Conservation (phyloP, 768 basidiomycete genomes). For the Tricholomella constricta region DNA sequence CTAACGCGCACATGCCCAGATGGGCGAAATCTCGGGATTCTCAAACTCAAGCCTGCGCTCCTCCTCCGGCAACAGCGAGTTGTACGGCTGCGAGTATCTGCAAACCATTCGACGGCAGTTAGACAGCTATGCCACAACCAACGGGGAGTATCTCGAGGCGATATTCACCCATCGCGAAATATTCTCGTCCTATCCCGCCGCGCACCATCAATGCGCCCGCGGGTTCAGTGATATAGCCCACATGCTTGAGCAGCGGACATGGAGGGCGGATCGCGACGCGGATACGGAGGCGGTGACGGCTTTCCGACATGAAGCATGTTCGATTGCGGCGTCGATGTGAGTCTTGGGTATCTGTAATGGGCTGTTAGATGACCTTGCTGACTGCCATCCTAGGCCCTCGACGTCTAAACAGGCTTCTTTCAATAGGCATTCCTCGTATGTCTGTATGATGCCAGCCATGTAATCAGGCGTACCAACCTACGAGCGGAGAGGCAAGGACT, state of each 20-base stretch:
- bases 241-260: constrained; percentile 60
- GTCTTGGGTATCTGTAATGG: constrained; percentile 4
- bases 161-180: constrained; percentile 80
- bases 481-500: neutral
- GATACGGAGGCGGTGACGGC: constrained; percentile 70
- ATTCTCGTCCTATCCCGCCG: constrained; percentile 59
- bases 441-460: constrained; percentile 33
- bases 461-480: neutral
- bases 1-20: constrained; percentile 27
- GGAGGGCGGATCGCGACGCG: constrained; percentile 70
- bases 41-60: constrained; percentile 45
- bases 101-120: constrained; percentile 60
- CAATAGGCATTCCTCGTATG: constrained; percentile 15
- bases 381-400: constrained; percentile 5
- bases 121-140: constrained; percentile 56
- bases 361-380: neutral
- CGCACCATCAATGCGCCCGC: constrained; percentile 63
- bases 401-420: constrained; percentile 7
- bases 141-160: constrained; percentile 76
- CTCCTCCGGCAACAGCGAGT: constrained; percentile 34
- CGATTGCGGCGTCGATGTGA: constrained; percentile 47
- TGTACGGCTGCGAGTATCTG: constrained; percentile 63
- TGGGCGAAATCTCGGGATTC: constrained; percentile 44
- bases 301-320: constrained; percentile 70
- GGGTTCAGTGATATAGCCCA: constrained; percentile 68